Base-by-base conservation (phyloP, 1,139 yeast species). In the Suhomyces choctaworum region DNA sequence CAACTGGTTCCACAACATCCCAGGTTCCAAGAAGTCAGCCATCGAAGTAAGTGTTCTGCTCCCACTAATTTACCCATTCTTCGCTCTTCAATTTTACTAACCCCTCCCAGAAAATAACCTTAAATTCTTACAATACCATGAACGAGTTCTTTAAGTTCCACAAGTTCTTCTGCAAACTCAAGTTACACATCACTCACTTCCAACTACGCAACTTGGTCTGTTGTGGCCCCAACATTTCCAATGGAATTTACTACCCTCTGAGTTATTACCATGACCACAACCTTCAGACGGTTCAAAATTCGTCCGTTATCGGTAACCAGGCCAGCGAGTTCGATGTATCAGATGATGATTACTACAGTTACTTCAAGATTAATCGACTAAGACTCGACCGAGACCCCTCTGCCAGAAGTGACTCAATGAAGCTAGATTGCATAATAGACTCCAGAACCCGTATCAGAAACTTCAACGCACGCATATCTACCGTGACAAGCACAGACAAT, bases 171-270 rank as follows among this genome's bases (percentile, higher is more conserved):
- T 60, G 72, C 31, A 54, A 54, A 35, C 63, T 79, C 12, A 68
- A 67, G 37, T 73, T 80, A 11, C 71, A 67, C 44, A 62, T 77
- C 11, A 70, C 76, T 17, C 84, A 79, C 56, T 76, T 77, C 54
- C 84, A 78, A 52, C 59, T 78, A 22, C 58, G 84, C 13, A 74
- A 76, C 43, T 58, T 77, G 36, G 70, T 78, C 4, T 63, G 76
- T 22, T 67, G 77, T 29, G 63, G 73, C 15, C 52, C 59, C 23
- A 59, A 58, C 37, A 51, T 56, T 29, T 52, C 58, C 22, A 58
- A 57, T 27, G 74, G 73, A 5, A 59, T 68, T 12, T 69, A 56
- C 46, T 69, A 67, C 38, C 73, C 73, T 1, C 68, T 66, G 57
- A 60, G 64, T 28, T 63, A 60, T 42, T 60, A 46, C 49, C 69